phyloP scores from a whole-genome alignment of 2,329 filamentous ascomycete species.

The Alternaria sp. region DNA sequence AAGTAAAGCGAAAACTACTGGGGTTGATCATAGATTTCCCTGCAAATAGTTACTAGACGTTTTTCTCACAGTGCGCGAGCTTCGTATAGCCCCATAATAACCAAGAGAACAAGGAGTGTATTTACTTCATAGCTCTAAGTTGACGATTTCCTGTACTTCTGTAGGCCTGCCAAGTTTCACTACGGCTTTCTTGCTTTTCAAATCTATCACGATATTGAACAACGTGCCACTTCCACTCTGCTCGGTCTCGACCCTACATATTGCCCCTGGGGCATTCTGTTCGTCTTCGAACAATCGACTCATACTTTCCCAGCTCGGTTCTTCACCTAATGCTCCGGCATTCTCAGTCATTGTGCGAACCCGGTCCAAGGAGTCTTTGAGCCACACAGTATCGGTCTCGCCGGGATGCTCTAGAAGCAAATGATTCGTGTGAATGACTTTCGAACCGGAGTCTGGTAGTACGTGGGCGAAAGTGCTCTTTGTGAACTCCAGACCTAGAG shows the following conservation, averaged over 20 bases:
- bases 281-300: slow-evolving; percentile 54
- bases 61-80: neutral
- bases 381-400: slow-evolving; percentile 54
- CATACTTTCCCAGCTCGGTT: slow-evolving; percentile 42
- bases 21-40: neutral
- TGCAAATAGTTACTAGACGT: neutral
- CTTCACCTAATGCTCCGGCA: slow-evolving; percentile 25
- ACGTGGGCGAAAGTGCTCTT: slow-evolving; percentile 48
- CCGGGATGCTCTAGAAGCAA: slow-evolving; percentile 51
- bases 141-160: slow-evolving; percentile 37
- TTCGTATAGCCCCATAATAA: neutral
- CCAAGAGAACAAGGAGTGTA: neutral
- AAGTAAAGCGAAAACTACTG: neutral
- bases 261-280: slow-evolving; percentile 49
- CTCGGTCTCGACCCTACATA: slow-evolving; percentile 37
- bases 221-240: slow-evolving; percentile 44
- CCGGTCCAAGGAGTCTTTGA: slow-evolving; percentile 53
- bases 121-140: slow-evolving; percentile 27
- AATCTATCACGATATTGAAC: slow-evolving; percentile 51
- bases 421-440: slow-evolving; percentile 58
- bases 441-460: slow-evolving; percentile 41
- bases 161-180: slow-evolving; percentile 45
- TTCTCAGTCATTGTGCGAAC: slow-evolving; percentile 51
- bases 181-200: slow-evolving; percentile 42
- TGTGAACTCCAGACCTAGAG: slow-evolving; percentile 61